Conservation (phyloP, 495 filamentous ascomycete genomes). For the Rostrohypoxylon terebratum region DNA sequence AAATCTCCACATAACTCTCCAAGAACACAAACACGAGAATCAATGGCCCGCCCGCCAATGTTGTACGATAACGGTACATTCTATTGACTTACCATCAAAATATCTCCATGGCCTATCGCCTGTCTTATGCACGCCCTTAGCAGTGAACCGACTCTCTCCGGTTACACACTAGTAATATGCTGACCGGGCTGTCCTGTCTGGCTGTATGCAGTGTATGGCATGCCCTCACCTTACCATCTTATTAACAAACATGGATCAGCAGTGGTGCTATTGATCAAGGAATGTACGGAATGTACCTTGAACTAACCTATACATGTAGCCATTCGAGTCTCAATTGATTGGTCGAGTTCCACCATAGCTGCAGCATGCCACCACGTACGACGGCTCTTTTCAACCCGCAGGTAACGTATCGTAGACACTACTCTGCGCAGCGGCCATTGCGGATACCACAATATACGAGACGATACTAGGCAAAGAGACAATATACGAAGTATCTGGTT, state of each 20-base stretch:
- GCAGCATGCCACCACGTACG: conserved; percentile 43
- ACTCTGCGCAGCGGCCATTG: conserved; percentile 5
- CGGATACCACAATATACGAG: conserved; percentile 28
- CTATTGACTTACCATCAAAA: conserved; percentile 25
- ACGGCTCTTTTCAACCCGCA: conserved; percentile 33
- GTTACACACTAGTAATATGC: conserved; percentile 1
- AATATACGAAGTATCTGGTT: conserved; percentile 8
- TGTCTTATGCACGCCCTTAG: conserved; percentile 18
- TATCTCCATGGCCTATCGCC: conserved; percentile 20
- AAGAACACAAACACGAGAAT: conserved; percentile 41
- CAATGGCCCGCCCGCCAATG: conserved; percentile 33
- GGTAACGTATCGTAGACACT: conserved; percentile 41
- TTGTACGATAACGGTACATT: conserved; percentile 31
- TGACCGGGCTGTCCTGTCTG: too few species aligned
- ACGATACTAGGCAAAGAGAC: conserved; percentile 12
- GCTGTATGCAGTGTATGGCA: conserved; percentile 2
- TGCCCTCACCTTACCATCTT: conserved; percentile 27
- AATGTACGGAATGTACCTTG: conserved; percentile 8
- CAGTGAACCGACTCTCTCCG: conserved; percentile 13
- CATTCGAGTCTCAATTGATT: conserved; percentile 12
- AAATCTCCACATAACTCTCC: conserved; percentile 35
- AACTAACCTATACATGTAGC: conserved; percentile 18
- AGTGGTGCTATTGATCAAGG: conserved; percentile 19
- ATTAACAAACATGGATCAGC: conserved; percentile 31
- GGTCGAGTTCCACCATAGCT: conserved; percentile 29